These are phyloP conservation scores for Metarhizium sp. DNA, from an alignment of 2,329 filamentous ascomycete species.

Conservation along the genomic window DNA sequence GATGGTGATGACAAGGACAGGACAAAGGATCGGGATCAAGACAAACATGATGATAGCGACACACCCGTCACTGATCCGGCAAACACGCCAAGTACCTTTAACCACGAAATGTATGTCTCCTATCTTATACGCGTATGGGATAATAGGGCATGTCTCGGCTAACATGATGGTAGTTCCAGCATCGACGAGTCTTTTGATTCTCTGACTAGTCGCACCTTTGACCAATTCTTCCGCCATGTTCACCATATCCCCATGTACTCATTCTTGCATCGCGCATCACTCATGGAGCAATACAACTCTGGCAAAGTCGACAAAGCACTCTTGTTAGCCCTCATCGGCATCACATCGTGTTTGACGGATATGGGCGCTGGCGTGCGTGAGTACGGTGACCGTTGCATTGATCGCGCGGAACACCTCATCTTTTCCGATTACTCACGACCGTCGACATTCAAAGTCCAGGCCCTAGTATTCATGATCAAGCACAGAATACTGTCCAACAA, in stretches of 20 bases:
- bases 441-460: slow-evolving; percentile 46
- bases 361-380: slow-evolving; percentile 41
- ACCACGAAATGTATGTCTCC: slow-evolving; percentile 24
- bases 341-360: slow-evolving; percentile 46
- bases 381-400: slow-evolving; percentile 44
- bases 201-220: slow-evolving; percentile 42
- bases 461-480: slow-evolving; percentile 34
- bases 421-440: slow-evolving; percentile 44
- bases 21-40: slow-evolving; percentile 7
- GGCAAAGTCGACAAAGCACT: slow-evolving; percentile 46
- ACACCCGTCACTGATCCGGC: slow-evolving; percentile 23
- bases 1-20: slow-evolving; percentile 20
- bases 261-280: slow-evolving; percentile 48
- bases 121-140: neutral
- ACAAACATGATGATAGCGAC: slow-evolving; percentile 25
- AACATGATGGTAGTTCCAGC: slow-evolving; percentile 15
- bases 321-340: slow-evolving; percentile 44
- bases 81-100: slow-evolving; percentile 23
- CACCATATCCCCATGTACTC: slow-evolving; percentile 51
- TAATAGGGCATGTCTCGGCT: too few species aligned
- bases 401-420: slow-evolving; percentile 44
- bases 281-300: slow-evolving; percentile 49
- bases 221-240: slow-evolving; percentile 48
- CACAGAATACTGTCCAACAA: slow-evolving; percentile 33
- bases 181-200: slow-evolving; percentile 37